These are phyloP conservation scores for Starmerella davenportii DNA, from an alignment of 805 yeast genomes.

Conservation along the genomic window DNA sequence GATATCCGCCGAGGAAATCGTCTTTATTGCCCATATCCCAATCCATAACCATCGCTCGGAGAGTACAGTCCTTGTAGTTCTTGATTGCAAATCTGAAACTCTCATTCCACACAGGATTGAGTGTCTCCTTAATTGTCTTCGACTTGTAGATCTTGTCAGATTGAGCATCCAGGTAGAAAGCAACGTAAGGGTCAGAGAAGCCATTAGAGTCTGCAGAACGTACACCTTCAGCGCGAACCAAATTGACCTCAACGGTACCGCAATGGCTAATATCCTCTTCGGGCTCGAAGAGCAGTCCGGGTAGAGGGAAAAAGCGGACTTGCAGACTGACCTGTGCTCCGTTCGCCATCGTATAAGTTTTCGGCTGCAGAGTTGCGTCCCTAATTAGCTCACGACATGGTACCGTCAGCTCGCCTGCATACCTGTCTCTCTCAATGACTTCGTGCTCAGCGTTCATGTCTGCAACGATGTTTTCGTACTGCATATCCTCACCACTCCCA, in stretches of 20 bases:
- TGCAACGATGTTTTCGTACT: conserved; percentile 29
- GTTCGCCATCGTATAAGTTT: conserved; percentile 10
- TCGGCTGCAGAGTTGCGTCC: conserved; percentile 15
- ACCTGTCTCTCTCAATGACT: conserved; percentile 6
- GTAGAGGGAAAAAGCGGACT: conserved; percentile 60
- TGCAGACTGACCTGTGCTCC: conserved; percentile 13
- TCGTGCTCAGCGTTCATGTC: conserved; percentile 2
- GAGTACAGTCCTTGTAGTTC: conserved; percentile 6
- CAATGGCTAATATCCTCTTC: conserved; percentile 57
- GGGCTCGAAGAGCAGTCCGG: conserved; percentile 40
- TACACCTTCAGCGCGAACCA: conserved; percentile 47
- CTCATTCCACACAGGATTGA: conserved; percentile 85
- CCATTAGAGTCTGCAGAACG: conserved; percentile 84
- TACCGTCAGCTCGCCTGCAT: conserved; percentile 30
- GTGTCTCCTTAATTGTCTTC: conserved; percentile 65
- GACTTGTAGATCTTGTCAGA: conserved; percentile 45
- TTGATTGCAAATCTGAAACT: conserved; percentile 22
- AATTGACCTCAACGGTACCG: conserved; percentile 48
- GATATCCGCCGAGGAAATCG: conserved; percentile 58
- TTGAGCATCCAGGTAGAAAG: conserved; percentile 48
- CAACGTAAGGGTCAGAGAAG: conserved; percentile 78
- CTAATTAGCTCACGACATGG: conserved; percentile 25
- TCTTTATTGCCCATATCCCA: conserved; percentile 91
- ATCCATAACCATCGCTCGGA: conserved; percentile 42
- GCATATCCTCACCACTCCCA: conserved; percentile 4